These are phyloP conservation scores for Aspergillus diversus DNA, from an alignment of 495 filamentous ascomycete species.

Conservation along the genomic window DNA sequence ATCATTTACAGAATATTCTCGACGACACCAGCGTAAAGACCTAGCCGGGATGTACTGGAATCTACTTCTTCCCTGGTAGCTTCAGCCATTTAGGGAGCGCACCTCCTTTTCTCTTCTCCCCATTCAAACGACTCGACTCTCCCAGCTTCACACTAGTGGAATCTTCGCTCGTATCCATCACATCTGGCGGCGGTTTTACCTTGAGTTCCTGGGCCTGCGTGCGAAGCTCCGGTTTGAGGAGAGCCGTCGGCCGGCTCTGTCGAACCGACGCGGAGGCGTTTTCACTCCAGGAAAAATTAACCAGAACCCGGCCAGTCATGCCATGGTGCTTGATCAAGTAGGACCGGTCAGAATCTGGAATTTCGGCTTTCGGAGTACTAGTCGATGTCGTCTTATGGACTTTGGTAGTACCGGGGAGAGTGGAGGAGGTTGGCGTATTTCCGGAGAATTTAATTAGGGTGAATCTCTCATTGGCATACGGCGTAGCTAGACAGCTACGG, in stretches of 20 bases:
- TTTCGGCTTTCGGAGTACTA: constrained; percentile 18
- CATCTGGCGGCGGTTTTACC: constrained; percentile 51
- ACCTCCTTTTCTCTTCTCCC: constrained; percentile 44
- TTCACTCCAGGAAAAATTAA: constrained; percentile 80
- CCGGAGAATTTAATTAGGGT: constrained; percentile 46
- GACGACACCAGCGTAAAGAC: no score
- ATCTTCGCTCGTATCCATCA: constrained; percentile 48
- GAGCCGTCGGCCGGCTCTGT: constrained; percentile 32
- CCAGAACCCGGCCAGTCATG: constrained; percentile 67
- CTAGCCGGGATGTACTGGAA: neutral
- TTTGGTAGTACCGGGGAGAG: constrained; percentile 23
- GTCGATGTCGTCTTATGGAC: constrained; percentile 25
- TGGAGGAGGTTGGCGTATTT: constrained; percentile 19
- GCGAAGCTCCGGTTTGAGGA: constrained; percentile 69
- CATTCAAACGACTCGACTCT: constrained; percentile 38
- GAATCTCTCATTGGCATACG: constrained; percentile 50
- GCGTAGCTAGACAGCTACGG: constrained; percentile 41
- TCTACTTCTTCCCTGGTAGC: constrained; percentile 60
- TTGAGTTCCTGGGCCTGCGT: constrained; percentile 68
- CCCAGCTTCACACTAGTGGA: constrained; percentile 28
- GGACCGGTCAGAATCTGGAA: constrained; percentile 52
- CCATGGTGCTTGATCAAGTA: constrained; percentile 74
- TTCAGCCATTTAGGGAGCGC: constrained; percentile 74
- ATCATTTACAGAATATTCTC: no score
- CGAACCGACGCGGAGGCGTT: constrained; percentile 50